Conservation (phyloP, 2,329 filamentous ascomycete species). For the Xylaria sp. region DNA sequence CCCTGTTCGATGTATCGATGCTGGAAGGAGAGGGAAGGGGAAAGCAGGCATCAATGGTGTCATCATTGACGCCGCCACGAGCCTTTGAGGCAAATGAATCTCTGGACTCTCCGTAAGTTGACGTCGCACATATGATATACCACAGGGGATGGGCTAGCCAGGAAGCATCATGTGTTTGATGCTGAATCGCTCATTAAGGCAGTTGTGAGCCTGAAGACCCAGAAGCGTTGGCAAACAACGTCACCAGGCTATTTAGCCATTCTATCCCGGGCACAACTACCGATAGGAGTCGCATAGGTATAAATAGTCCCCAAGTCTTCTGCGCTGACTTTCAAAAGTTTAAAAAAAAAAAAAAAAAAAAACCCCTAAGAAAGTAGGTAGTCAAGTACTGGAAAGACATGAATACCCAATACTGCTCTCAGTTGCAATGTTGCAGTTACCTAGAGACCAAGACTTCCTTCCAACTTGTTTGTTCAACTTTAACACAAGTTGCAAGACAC, state of each 20-base stretch:
- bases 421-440: no score
- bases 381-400: no score
- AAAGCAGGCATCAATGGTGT: conserved; percentile 6
- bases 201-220: not conserved
- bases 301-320: not conserved
- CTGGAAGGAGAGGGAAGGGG: not conserved
- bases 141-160: not conserved
- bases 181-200: not conserved
- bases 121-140: conserved; percentile 11
- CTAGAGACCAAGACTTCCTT: no score
- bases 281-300: not conserved
- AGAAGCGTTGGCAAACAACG: conserved; percentile 5
- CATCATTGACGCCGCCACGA: conserved; percentile 13
- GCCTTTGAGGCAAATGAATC: not conserved
- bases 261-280: not conserved
- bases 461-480: no score
- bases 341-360: no score
- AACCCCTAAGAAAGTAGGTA: no score
- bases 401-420: no score
- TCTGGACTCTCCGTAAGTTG: conserved; percentile 9
- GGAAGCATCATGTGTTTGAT: conserved; percentile 6
- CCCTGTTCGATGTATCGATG: not conserved
- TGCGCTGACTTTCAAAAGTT: not conserved
- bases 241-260: not conserved
- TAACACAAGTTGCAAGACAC: no score